Conservation (phyloP, 2,329 filamentous ascomycete genomes). For the Microcyclospora tardicrescens region DNA sequence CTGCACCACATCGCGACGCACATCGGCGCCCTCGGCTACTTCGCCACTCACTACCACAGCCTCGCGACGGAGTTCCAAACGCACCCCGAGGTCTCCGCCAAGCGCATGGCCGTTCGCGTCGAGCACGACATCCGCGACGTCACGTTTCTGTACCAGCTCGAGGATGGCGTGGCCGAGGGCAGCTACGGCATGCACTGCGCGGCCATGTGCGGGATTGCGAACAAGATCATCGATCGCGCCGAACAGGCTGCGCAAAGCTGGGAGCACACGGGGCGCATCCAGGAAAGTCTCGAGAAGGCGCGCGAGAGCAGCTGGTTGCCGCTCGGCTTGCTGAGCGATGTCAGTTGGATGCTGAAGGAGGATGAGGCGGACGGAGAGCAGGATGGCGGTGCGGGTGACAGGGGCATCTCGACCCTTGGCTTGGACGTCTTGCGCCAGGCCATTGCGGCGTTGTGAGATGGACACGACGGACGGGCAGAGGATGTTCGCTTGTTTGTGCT, state of each 20-base stretch:
- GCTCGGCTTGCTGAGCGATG: slow-evolving; percentile 75
- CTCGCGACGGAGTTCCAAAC: slow-evolving; percentile 79
- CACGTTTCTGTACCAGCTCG: slow-evolving; percentile 92
- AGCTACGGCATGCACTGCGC: slow-evolving; percentile 99
- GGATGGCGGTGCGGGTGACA: slow-evolving; percentile 30
- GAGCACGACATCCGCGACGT: slow-evolving; percentile 73
- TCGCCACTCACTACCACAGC: slow-evolving; percentile 94
- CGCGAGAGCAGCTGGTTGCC: slow-evolving; percentile 62
- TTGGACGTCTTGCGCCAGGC: slow-evolving; percentile 45
- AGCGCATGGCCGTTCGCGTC: slow-evolving; percentile 89
- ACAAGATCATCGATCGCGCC: slow-evolving; percentile 68
- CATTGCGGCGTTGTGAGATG: slow-evolving; percentile 38
- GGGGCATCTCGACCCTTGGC: slow-evolving; percentile 16
- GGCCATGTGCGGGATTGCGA: slow-evolving; percentile 89
- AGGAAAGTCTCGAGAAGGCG: slow-evolving; percentile 73
- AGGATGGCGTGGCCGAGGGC: slow-evolving; percentile 85
- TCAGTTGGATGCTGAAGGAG: slow-evolving; percentile 61
- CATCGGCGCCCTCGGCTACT: slow-evolving; percentile 88
- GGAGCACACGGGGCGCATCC: slow-evolving; percentile 87
- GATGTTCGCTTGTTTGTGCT: too few relatives aligned
- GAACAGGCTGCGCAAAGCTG: slow-evolving; percentile 82
- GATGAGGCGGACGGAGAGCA: slow-evolving; percentile 22
- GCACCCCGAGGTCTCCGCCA: slow-evolving; percentile 76
- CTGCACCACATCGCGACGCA: slow-evolving; percentile 92
- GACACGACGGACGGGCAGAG: too few relatives aligned